phyloP scores from a whole-genome alignment of 768 basidiomycete genomes.

The Chiua virens region DNA sequence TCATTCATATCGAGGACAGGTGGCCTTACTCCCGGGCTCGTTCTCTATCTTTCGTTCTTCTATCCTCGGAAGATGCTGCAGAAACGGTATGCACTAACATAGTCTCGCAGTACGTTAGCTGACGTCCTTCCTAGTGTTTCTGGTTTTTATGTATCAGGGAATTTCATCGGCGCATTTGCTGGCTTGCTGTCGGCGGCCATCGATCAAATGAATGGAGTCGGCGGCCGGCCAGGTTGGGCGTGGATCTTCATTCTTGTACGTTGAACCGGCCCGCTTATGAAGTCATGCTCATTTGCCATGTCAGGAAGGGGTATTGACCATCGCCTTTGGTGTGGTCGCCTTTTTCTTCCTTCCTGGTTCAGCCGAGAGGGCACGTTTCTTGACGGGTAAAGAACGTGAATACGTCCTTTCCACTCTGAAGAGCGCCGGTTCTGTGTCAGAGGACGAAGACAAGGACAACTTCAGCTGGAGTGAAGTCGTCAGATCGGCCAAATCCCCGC shows the following conservation, averaged over 20 bases:
- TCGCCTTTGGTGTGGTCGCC: conserved; percentile 50
- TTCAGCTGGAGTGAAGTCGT: conserved; percentile 61
- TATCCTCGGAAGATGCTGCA: conserved; percentile 34
- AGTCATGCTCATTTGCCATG: background rate
- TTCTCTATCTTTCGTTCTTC: conserved; percentile 56
- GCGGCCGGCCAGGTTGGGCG: conserved; percentile 56
- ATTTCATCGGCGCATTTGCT: conserved; percentile 59
- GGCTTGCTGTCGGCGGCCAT: conserved; percentile 65
- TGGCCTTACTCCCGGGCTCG: conserved; percentile 57
- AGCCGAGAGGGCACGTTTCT: conserved; percentile 47
- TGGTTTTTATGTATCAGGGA: conserved; percentile 42
- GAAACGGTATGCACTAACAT: conserved; percentile 8
- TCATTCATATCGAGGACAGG: conserved; percentile 31
- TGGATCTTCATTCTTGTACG: conserved; percentile 58
- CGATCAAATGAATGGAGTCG: conserved; percentile 50
- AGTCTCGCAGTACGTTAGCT: background rate
- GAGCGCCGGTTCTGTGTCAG: conserved; percentile 31
- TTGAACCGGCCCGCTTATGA: background rate
- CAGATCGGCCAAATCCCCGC: conserved; percentile 48
- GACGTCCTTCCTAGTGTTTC: conserved; percentile 32
- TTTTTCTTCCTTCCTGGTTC: conserved; percentile 51
- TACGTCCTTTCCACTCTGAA: conserved; percentile 38
- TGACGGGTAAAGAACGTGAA: conserved; percentile 48
- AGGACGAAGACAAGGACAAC: conserved; percentile 41
- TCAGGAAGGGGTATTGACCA: conserved; percentile 62